Evolutionary conservation across 768 basidiomycete genomes (phyloP).

Genomic region (Leccinum olivaceopallidum): DNA sequence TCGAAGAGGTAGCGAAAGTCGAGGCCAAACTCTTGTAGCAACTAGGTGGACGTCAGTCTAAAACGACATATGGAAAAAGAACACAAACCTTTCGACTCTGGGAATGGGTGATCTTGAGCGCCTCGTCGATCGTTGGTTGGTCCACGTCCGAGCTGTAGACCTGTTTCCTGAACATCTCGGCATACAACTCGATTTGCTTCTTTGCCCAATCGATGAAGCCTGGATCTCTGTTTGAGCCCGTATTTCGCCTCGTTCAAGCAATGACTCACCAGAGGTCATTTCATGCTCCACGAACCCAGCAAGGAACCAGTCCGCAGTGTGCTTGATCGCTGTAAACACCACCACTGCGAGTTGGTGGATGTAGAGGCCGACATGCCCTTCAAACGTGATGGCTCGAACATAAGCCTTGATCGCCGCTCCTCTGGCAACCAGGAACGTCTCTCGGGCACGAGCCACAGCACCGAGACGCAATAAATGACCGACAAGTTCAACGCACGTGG

Average conservation of each 20-base stretch:
- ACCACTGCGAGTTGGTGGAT: constrained; percentile 87
- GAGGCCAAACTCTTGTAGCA: constrained; percentile 90
- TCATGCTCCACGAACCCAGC: constrained; percentile 95
- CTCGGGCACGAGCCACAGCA: constrained; percentile 70
- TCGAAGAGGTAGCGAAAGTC: constrained; percentile 95
- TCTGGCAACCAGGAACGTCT: constrained; percentile 80
- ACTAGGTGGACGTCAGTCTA: constrained; percentile 40
- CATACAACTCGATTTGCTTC: constrained; percentile 78
- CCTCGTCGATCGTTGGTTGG: constrained; percentile 70
- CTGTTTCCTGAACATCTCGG: constrained; percentile 84
- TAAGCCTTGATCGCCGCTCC: constrained; percentile 71
- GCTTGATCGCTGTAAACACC: constrained; percentile 92
- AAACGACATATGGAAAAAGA: not conserved
- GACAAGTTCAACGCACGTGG: constrained; percentile 68
- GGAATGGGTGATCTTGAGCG: constrained; percentile 68
- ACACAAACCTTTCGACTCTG: constrained; percentile 80
- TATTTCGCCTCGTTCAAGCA: not conserved
- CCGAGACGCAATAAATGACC: constrained; percentile 72
- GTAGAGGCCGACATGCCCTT: constrained; percentile 85
- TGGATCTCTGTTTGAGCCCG: constrained; percentile 30
- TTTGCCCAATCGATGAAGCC: constrained; percentile 96
- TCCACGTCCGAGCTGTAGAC: constrained; percentile 86
- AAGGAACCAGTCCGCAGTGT: constrained; percentile 98
- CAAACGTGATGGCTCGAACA: constrained; percentile 86
- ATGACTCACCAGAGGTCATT: constrained; percentile 58